phyloP scores from a whole-genome alignment of 2,329 filamentous ascomycete genomes.

The Dothistroma pini region DNA sequence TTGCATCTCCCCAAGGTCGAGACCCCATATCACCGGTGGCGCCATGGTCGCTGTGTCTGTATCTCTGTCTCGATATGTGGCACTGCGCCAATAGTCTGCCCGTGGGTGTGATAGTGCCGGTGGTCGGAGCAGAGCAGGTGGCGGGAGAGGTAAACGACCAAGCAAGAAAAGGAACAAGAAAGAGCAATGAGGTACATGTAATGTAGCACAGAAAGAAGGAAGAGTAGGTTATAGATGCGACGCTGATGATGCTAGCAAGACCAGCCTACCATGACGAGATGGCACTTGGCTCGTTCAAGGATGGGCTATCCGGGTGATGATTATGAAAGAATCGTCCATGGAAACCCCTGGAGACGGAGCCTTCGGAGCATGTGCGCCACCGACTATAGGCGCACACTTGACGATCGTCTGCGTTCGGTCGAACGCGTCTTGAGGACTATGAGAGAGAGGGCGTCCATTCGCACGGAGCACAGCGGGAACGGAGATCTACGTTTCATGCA shows the following conservation, averaged over 20 bases:
- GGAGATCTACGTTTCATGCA: neutral
- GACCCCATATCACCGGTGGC: conserved; percentile 52
- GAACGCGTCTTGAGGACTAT: neutral
- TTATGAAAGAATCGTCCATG: neutral
- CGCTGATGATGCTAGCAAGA: neutral
- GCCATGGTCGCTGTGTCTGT: neutral
- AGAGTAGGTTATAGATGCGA: neutral
- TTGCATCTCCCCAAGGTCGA: conserved; percentile 55
- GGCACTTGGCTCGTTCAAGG: neutral
- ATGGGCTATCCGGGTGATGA: neutral
- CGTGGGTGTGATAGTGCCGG: neutral
- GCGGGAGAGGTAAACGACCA: neutral
- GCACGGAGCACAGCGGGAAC: neutral
- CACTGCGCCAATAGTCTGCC: neutral
- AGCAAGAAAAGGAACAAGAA: neutral
- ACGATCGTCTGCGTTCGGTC: neutral
- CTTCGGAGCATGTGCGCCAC: neutral
- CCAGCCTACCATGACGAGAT: neutral
- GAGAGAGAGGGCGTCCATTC: neutral
- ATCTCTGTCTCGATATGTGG: neutral
- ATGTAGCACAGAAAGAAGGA: neutral
- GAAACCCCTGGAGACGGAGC: neutral
- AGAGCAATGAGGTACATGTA: neutral
- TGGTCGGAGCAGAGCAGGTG: neutral
- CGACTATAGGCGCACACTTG: neutral